Evolutionary conservation across 2,329 filamentous ascomycete species (phyloP), one percentile per base, ranked within the genome.

Genomic region (Venturia effusa): DNA sequence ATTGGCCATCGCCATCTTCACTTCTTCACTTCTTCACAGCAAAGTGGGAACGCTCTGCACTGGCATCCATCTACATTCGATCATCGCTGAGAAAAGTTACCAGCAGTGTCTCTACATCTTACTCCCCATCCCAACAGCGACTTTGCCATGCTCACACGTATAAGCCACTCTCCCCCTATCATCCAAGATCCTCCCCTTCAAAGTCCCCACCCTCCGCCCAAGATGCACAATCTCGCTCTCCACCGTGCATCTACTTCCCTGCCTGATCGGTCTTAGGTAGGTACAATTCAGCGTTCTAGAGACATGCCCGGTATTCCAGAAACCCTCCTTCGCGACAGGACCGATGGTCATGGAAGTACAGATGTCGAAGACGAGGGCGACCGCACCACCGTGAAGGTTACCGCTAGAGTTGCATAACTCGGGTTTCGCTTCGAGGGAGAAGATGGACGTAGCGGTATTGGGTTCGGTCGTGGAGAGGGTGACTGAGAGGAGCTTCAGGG

Each of bases 351-450:
- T 70, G 8, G 74, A 77, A 0, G 79, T 80, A 62, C 77, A 76
- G 71, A 84, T 80, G 68, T 86, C 83, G 66, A 83, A 82, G 48
- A 84, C 79, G 4, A 81, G 72, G 0, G 80, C 78, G 1, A 80
- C 80, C 1, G 80, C 81, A 5, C 81, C 81, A n/a, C 82, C 81
- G 68, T 84, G 82, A 66, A 84, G 74, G 37, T 78, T 79, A 1
- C 75, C 75, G 32, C 74, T 73, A 54, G 75, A 69, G 69, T 83
- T 84, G 65, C 77, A 76, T 62, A 82, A 77, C 59, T 71, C 69
- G 15, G 69, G 68, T 10, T 77, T 73, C n/a, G 82, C 77, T 3
- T 68, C 71, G 66, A 83, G 75, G 24, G 73, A 74, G 68, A 78
- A 82, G 5, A 75, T 74, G 1, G 73, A 73, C 0, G 72, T 74